phyloP scores from a whole-genome alignment of 2,329 filamentous ascomycete species.

The Moelleriella libera region DNA sequence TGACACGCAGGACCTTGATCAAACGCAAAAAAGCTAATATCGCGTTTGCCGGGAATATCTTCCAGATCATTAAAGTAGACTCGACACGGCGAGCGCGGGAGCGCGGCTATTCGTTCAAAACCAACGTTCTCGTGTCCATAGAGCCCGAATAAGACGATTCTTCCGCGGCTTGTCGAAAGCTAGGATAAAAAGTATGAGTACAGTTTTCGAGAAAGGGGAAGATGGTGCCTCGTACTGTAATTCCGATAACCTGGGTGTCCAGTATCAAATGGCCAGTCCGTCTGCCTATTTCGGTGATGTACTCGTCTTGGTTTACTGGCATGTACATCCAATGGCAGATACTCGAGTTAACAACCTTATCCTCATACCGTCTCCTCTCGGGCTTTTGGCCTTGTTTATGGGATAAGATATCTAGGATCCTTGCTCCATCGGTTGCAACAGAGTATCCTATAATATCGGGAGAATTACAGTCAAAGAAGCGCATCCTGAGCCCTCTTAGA shows the following conservation, averaged over 20 bases:
- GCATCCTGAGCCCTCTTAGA: background rate
- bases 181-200: background rate
- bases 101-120: background rate
- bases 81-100: background rate
- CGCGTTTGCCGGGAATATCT: background rate
- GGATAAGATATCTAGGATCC: background rate
- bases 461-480: background rate
- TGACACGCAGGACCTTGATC: no score
- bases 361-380: background rate
- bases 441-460: background rate
- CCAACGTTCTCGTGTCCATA: background rate
- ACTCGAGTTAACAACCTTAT: background rate
- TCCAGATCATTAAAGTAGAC: background rate
- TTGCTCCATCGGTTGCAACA: background rate
- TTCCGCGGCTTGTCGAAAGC: background rate
- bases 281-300: background rate
- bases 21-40: background rate
- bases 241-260: background rate
- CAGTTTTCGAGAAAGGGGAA: background rate
- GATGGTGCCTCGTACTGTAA: background rate
- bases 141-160: background rate
- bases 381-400: background rate
- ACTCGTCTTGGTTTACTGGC: background rate
- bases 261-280: background rate
- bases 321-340: background rate